Evolutionary conservation across 1,284 basidiomycete species (phyloP), one percentile per base, ranked within the genome.

Genomic region (Ustilago sp.): DNA sequence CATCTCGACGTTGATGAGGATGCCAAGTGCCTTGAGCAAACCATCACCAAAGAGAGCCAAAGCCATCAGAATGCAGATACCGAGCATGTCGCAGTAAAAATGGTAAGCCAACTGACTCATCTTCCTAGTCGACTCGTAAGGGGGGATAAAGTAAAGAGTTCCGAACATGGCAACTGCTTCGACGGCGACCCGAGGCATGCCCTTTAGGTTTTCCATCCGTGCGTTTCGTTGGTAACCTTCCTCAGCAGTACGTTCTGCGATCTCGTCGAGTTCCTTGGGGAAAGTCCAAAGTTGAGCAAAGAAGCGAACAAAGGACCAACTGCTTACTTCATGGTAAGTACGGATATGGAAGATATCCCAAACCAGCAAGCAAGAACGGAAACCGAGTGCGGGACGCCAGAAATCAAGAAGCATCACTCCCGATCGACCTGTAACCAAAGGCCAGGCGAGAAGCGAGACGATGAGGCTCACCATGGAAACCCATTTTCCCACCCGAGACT

Each of bases 341-440:
- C 84, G 81, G 55, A 85, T 83, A 47, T 71, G 67, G 66, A 84
- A 83, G 43, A 86, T 80, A 63, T 86, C 84, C 83, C 83, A 86
- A 23, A 81, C 74, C 43, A 85, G 74, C 53, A 84, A 64, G 47
- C 75, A 68, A 2, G 81, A 77, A 28, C 84, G 74, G 78, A 86
- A 86, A 11, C 80, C 82, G n/a, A 85, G 70, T 2, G 83, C 84
- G 2, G 83, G 81, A 8, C 80, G 69, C 75, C 82, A 80, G 52
- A 84, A 86, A 67, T 83, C 82, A 64, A 85, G 66, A 35, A 83
- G 71, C 81, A 83, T 77, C 5, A 73, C 71, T 17, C 82, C 80
- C 8, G 77, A 80, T 59, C 59, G 57, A 32, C 77, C 79, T 4
- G 77, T 77, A n/a, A 81, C 23, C n/a, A 75, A 43, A 12, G 82